Conservation (phyloP, 2,329 filamentous ascomycete species). For the Ramichloridium luteum region DNA sequence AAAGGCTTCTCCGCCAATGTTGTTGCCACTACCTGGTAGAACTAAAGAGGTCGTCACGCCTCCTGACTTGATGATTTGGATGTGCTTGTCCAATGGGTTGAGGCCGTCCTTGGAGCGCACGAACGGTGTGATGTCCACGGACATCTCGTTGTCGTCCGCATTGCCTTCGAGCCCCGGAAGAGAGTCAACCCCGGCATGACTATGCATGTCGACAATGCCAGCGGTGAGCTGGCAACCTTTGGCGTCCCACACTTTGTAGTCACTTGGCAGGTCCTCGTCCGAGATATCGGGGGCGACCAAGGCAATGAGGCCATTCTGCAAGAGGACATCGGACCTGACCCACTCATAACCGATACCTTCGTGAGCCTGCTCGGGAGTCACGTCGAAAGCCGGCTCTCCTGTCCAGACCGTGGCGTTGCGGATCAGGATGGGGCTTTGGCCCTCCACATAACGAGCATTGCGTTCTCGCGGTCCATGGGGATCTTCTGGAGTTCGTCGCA, state of each 20-base stretch:
- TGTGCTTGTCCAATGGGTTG: conserved; percentile 50
- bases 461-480: conserved; percentile 43
- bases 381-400: conserved; percentile 44
- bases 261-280: conserved; percentile 31
- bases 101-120: conserved; percentile 55
- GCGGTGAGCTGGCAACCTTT: conserved; percentile 49
- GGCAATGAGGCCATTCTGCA: conserved; percentile 50
- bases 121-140: conserved; percentile 53
- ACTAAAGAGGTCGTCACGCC: conserved; percentile 59
- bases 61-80: conserved; percentile 58
- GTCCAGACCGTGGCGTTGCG: conserved; percentile 56
- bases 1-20: conserved; percentile 59
- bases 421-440: conserved; percentile 49
- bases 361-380: conserved; percentile 41
- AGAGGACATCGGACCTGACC: conserved; percentile 47
- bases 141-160: conserved; percentile 52
- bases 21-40: conserved; percentile 56
- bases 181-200: conserved; percentile 48
- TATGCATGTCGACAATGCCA: conserved; percentile 63
- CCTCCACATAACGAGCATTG: conserved; percentile 50
- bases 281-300: conserved; percentile 38
- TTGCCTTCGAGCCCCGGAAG: conserved; percentile 45
- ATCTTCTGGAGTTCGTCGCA: conserved; percentile 44
- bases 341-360: conserved; percentile 50
- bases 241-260: conserved; percentile 45